Percentiles rank a stretch among this genome's conserved stretches.
phyloP scores from a whole-genome alignment of 176 grass and related monocot genomes.

The Tillandsia leiboldiana region DNA sequence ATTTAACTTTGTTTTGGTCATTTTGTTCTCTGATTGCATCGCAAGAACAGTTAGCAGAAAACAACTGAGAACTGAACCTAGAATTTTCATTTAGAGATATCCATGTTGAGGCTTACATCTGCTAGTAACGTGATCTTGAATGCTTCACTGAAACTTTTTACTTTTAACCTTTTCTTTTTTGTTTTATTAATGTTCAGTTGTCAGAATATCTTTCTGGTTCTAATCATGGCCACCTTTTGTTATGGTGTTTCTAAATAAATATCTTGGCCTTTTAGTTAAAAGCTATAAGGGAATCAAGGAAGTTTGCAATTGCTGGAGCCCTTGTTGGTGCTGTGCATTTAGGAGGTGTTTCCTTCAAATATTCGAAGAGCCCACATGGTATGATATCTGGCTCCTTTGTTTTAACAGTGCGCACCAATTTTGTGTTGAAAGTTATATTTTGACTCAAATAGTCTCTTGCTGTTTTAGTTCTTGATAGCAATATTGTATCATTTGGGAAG shows the following conservation, averaged over 20 bases:
- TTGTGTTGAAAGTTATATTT: background rate
- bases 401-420: background rate
- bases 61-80: background rate
- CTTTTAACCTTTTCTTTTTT: background rate
- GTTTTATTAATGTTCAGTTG: background rate
- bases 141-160: background rate
- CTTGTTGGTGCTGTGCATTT: conserved; percentile 58
- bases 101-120: background rate
- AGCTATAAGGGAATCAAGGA: conserved; percentile 76
- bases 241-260: background rate
- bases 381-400: background rate
- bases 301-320: conserved; percentile 53
- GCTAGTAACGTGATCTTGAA: background rate
- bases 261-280: conserved; percentile 39
- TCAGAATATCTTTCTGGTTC: background rate
- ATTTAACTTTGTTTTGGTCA: too few species aligned
- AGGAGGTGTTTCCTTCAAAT: conserved; percentile 67
- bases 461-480: background rate
- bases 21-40: background rate
- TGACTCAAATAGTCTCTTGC: too few species aligned
- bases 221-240: background rate
- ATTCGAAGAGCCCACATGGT: conserved; percentile 96
- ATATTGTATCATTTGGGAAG: background rate
- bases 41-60: background rate
- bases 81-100: background rate